Conservation (phyloP, 306 rosid species). For the Quercus agrifolia region DNA sequence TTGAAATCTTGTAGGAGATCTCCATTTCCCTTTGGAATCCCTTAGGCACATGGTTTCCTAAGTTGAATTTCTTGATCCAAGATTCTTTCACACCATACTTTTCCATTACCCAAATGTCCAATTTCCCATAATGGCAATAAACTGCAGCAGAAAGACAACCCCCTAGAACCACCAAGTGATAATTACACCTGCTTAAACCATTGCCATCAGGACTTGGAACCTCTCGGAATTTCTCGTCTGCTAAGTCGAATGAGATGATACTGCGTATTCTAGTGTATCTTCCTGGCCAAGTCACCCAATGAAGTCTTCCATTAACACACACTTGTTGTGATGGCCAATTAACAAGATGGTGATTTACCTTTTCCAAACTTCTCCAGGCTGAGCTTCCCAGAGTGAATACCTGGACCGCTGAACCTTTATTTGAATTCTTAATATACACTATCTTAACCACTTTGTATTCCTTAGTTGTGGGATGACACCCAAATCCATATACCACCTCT, state of each 20-base stretch:
- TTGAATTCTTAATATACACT: constrained; percentile 12
- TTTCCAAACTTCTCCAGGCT: constrained; percentile 41
- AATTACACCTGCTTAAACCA: constrained; percentile 16
- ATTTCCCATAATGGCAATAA: constrained; percentile 14
- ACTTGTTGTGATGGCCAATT: constrained; percentile 32
- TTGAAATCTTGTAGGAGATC: constrained; percentile 10
- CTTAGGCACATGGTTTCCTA: constrained; percentile 26
- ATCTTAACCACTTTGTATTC: constrained; percentile 37
- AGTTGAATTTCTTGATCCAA: constrained; percentile 26
- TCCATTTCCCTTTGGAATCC: constrained; percentile 21
- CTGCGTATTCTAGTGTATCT: constrained; percentile 17
- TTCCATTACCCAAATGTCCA: constrained; percentile 51
- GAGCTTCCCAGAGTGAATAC: constrained; percentile 32
- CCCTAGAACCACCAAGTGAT: constrained; percentile 28
- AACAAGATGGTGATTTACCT: constrained; percentile 17
- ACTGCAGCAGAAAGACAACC: constrained; percentile 42
- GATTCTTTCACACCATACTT: constrained; percentile 41
- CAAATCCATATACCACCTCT: constrained; percentile 38
- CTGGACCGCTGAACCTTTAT: constrained; percentile 23
- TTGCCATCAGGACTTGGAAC: constrained; percentile 24
- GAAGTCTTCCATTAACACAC: constrained; percentile 42
- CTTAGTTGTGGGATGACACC: constrained; percentile 25
- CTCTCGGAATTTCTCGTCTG: constrained; percentile 32
- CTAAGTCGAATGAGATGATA: constrained; percentile 41
- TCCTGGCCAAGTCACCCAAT: constrained; percentile 35